Percentiles rank a stretch among this genome's conserved stretches.
phyloP scores from a whole-genome alignment of 2,329 filamentous ascomycete genomes.

The Calonectria honghensis region DNA sequence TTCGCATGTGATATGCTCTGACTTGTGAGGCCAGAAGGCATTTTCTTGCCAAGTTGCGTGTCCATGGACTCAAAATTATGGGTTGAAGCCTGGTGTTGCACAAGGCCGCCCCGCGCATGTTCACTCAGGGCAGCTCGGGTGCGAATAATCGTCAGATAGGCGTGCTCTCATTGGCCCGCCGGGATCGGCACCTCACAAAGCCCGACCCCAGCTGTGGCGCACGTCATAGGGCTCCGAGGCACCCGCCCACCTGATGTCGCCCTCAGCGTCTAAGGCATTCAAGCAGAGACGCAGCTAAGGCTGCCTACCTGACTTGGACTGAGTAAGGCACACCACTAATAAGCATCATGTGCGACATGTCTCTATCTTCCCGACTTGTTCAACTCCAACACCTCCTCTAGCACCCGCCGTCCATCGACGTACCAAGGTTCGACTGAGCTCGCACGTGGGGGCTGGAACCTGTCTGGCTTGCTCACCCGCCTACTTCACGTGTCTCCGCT shows the following conservation, averaged over 20 bases:
- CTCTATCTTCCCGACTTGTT: constrained; percentile 39
- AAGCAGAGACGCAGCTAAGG: constrained; percentile 29
- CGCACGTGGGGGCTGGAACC: constrained; percentile 25
- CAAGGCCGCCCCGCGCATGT: not conserved
- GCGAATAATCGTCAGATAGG: constrained; percentile 43
- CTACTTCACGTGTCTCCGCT: constrained; percentile 33
- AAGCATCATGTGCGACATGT: constrained; percentile 54
- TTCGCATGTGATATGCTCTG: constrained; percentile 34
- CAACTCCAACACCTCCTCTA: constrained; percentile 32
- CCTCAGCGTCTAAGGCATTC: constrained; percentile 29
- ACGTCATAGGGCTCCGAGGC: constrained; percentile 52
- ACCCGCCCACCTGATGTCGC: constrained; percentile 54
- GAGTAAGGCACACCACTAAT: constrained; percentile 29
- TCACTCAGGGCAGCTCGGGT: constrained; percentile 30
- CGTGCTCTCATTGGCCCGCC: constrained; percentile 46
- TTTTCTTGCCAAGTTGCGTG: not conserved
- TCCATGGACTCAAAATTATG: not conserved
- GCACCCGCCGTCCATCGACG: constrained; percentile 18
- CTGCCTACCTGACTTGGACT: constrained; percentile 10
- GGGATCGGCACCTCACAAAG: constrained; percentile 39
- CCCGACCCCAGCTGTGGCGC: constrained; percentile 40
- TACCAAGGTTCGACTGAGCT: not conserved
- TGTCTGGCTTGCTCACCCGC: constrained; percentile 18
- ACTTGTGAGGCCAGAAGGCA: not conserved
- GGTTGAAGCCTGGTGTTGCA: not conserved